phyloP scores from a whole-genome alignment of 2,329 filamentous ascomycete genomes.

The Pezicula rhizophila region DNA sequence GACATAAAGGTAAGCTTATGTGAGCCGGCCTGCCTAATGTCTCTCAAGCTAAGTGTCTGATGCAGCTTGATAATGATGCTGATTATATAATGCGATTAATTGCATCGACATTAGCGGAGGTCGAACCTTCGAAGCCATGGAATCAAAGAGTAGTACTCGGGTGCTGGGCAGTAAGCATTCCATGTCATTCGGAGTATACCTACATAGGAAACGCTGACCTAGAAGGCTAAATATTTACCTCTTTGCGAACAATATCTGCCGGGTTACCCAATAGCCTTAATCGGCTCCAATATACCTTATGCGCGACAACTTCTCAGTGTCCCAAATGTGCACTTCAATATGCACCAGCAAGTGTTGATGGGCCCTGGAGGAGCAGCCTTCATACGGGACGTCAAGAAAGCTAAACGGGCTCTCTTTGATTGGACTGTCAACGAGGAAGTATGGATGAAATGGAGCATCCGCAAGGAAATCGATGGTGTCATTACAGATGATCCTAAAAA shows the following conservation, averaged over 20 bases:
- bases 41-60: background rate
- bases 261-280: conserved; percentile 58
- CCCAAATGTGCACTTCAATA: conserved; percentile 70
- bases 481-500: conserved; percentile 76
- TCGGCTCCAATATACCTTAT: conserved; percentile 56
- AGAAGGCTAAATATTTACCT: conserved; percentile 60
- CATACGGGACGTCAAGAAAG: conserved; percentile 50
- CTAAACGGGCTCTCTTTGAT: conserved; percentile 57
- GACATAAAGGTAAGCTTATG: conserved; percentile 69
- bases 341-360: conserved; percentile 63
- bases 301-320: conserved; percentile 64
- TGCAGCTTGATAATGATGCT: conserved; percentile 62
- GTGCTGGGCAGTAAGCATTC: conserved; percentile 63
- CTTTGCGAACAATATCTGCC: conserved; percentile 57
- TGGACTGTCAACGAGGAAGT: conserved; percentile 84
- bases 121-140: conserved; percentile 55
- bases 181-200: background rate
- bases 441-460: conserved; percentile 77
- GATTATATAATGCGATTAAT: conserved; percentile 66
- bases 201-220: background rate
- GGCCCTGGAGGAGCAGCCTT: conserved; percentile 63
- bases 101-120: conserved; percentile 52
- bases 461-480: conserved; percentile 64
- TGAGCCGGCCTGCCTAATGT: background rate
- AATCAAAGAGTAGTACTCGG: conserved; percentile 68